Conservation (phyloP, 495 filamentous ascomycete genomes). For the Neurospora discreta region DNA sequence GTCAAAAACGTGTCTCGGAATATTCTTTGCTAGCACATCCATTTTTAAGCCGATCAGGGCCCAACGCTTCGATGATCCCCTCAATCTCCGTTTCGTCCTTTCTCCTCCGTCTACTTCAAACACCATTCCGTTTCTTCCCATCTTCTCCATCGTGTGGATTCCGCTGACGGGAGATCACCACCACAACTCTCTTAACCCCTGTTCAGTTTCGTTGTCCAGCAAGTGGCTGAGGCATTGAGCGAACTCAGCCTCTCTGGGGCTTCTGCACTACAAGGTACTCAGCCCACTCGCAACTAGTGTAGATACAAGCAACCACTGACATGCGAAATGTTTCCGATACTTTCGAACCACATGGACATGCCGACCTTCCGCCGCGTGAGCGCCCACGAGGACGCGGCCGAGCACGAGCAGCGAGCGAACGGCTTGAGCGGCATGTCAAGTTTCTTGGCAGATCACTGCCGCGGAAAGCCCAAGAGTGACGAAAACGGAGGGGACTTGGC, state of each 20-base stretch:
- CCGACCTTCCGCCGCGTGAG: neutral
- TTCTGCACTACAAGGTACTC: neutral
- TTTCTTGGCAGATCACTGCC: neutral
- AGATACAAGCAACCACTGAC: neutral
- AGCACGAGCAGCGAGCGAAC: neutral
- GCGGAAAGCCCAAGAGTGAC: neutral
- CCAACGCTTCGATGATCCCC: neutral
- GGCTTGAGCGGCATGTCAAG: neutral
- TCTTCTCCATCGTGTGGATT: neutral
- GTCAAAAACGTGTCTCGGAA: too few species aligned
- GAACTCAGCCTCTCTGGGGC: neutral
- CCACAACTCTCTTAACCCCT: neutral
- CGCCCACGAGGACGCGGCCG: neutral
- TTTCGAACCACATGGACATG: neutral
- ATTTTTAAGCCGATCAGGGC: neutral
- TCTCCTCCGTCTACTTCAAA: neutral
- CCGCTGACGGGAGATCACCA: neutral
- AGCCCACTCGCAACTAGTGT: neutral
- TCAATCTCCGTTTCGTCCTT: neutral
- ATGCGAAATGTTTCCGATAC: neutral
- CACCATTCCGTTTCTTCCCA: neutral
- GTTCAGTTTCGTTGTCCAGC: neutral
- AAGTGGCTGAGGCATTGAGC: neutral
- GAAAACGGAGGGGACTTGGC: neutral
- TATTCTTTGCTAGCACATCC: neutral